These are phyloP conservation scores for Aureobasidium melanogenum DNA, from an alignment of 2,329 filamentous ascomycete species.

Conservation along the genomic window DNA sequence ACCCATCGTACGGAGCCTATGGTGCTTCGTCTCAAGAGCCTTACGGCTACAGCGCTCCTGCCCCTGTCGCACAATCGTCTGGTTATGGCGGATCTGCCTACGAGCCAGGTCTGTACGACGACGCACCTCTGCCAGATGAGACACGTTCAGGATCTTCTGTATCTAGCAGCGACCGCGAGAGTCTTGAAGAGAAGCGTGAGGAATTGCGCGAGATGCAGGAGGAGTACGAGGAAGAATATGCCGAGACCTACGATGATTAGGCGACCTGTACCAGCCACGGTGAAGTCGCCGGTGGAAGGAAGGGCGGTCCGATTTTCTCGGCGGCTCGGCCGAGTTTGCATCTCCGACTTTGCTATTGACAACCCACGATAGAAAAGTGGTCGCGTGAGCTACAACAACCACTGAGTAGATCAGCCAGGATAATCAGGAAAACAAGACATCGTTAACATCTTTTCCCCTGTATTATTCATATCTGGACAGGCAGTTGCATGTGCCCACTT, in stretches of 20 bases:
- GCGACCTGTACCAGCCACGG: neutral
- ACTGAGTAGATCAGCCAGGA: neutral
- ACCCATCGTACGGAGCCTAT: neutral
- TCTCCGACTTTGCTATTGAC: neutral
- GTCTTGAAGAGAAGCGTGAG: constrained; percentile 33
- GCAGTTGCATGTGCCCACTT: neutral
- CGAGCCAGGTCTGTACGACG: constrained; percentile 11
- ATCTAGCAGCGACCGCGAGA: constrained; percentile 42
- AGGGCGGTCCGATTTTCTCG: neutral
- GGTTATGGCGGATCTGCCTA: constrained; percentile 10
- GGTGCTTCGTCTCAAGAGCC: neutral
- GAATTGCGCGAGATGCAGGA: constrained; percentile 39
- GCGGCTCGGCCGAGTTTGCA: neutral
- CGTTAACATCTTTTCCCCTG: neutral
- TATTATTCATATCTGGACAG: neutral
- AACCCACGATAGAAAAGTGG: neutral
- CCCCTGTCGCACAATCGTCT: constrained; percentile 13
- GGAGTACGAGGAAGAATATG: constrained; percentile 44
- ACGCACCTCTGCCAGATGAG: constrained; percentile 11
- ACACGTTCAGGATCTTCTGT: constrained; percentile 5
- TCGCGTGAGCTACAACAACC: neutral
- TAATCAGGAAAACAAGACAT: neutral
- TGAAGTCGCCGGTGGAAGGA: neutral
- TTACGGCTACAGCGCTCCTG: constrained; percentile 16
- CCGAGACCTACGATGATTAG: constrained; percentile 31